Evolutionary conservation across 805 yeast species (phyloP).

Genomic region (Pichia californica): DNA sequence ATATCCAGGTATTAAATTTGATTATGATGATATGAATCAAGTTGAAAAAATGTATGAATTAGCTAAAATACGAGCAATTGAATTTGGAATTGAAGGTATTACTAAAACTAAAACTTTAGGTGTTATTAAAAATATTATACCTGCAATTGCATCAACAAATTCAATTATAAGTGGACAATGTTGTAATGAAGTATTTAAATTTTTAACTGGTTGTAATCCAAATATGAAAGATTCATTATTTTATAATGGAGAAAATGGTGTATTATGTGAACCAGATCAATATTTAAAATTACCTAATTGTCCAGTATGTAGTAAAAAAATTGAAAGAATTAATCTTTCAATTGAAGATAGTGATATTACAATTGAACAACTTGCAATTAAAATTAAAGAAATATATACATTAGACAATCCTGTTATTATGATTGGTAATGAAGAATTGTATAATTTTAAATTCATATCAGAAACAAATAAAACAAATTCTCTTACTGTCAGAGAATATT

Average conservation of each 20-base stretch:
- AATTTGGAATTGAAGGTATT: slow-evolving; percentile 69
- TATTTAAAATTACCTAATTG: slow-evolving; percentile 59
- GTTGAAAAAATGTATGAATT: slow-evolving; percentile 54
- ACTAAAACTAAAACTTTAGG: slow-evolving; percentile 71
- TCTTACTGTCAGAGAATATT: not conserved
- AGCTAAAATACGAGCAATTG: slow-evolving; percentile 53
- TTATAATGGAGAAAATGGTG: slow-evolving; percentile 78
- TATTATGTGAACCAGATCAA: slow-evolving; percentile 65
- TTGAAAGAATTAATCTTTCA: slow-evolving; percentile 11
- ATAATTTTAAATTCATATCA: slow-evolving; percentile 17
- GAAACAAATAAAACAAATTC: not conserved
- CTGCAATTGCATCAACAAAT: slow-evolving; percentile 91
- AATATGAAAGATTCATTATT: slow-evolving; percentile 71
- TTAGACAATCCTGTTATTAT: slow-evolving; percentile 19
- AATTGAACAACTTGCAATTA: slow-evolving; percentile 14
- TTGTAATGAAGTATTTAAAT: slow-evolving; percentile 78
- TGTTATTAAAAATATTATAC: slow-evolving; percentile 85
- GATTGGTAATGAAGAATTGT: slow-evolving; percentile 19
- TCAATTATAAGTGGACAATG: slow-evolving; percentile 88
- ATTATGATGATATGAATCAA: slow-evolving; percentile 63
- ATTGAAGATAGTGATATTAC: slow-evolving; percentile 2
- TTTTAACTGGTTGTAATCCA: slow-evolving; percentile 66
- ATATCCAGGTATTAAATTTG: slow-evolving; percentile 44
- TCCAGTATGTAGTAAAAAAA: slow-evolving; percentile 59
- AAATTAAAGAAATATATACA: slow-evolving; percentile 11